Evolutionary conservation across 1,284 basidiomycete genomes (phyloP).

Genomic region (Trichosporon coremiiforme): DNA sequence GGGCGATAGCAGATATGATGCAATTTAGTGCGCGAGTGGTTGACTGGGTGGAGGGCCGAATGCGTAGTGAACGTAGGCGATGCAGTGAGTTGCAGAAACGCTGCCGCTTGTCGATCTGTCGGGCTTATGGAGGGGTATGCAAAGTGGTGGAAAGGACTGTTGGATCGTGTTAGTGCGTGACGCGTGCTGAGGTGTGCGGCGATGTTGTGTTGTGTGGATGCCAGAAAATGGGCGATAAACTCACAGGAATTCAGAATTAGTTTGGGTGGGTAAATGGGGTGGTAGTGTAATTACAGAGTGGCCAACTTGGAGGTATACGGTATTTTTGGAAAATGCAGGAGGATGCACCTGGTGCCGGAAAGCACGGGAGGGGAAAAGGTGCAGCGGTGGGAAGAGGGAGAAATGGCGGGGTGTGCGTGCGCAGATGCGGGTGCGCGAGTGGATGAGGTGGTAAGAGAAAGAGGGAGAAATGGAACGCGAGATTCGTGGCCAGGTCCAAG

Average conservation of each 20-base stretch:
- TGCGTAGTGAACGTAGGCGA: background rate
- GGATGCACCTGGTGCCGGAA: conserved; percentile 1
- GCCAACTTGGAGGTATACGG: background rate
- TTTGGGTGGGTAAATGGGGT: background rate
- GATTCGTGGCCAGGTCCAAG: background rate
- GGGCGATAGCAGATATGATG: conserved; percentile 7
- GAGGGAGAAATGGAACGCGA: conserved; percentile 11
- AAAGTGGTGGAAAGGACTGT: background rate
- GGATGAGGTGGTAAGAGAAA: conserved; percentile 1
- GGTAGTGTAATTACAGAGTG: background rate
- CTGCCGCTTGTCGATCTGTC: background rate
- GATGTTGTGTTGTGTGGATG: conserved; percentile 2
- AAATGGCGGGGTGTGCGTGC: background rate
- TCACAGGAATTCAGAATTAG: conserved; percentile 18
- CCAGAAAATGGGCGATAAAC: conserved; percentile 15
- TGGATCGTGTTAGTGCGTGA: conserved; percentile 4
- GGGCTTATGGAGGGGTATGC: background rate
- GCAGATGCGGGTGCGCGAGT: background rate
- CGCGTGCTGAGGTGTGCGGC: conserved; percentile 3
- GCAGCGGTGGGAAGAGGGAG: conserved; percentile 5
- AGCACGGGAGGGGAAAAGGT: background rate
- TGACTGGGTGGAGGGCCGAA: background rate
- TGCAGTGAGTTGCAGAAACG: background rate
- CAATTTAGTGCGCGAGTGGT: background rate
- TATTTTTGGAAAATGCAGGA: conserved; percentile 14